These are phyloP conservation scores for Nyctanthes arbortristis DNA, from an alignment of 257 asterid genomes.

Conservation along the genomic window DNA sequence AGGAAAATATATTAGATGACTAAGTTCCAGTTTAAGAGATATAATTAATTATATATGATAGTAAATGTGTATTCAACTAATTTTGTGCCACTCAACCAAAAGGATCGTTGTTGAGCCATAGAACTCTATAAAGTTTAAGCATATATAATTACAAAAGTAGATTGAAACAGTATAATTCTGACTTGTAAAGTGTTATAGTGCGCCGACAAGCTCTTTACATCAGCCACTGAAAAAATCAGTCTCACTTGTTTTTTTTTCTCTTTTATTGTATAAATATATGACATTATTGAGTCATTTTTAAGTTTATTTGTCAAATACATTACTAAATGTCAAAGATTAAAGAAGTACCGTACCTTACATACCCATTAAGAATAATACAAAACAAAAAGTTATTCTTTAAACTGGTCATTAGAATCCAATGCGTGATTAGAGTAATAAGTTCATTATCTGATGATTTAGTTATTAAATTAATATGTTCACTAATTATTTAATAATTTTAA, in stretches of 20 bases:
- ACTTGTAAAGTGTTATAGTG: background rate
- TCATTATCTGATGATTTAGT: constrained; percentile 19
- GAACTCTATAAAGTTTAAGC: too few relatives aligned
- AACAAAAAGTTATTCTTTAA: background rate
- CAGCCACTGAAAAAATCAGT: background rate
- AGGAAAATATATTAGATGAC: too few relatives aligned
- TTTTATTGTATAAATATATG: background rate
- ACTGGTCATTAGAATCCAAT: constrained; percentile 41
- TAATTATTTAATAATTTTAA: background rate
- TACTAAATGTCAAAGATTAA: background rate
- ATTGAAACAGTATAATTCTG: background rate
- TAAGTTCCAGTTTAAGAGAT: too few relatives aligned
- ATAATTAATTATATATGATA: too few relatives aligned
- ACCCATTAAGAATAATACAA: background rate
- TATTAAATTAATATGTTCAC: constrained; percentile 14
- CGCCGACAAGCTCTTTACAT: background rate
- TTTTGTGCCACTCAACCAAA: too few relatives aligned
- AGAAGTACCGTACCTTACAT: background rate
- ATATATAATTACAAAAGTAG: too few relatives aligned
- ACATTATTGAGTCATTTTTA: background rate
- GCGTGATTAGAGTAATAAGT: constrained; percentile 37
- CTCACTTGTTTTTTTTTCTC: background rate
- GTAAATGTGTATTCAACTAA: too few relatives aligned
- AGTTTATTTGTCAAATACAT: background rate
- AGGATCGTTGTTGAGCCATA: too few relatives aligned